Evolutionary conservation across 1,284 basidiomycete species (phyloP), one percentile per base, ranked within the genome.

Genomic region (Austroboletus rostrupii): DNA sequence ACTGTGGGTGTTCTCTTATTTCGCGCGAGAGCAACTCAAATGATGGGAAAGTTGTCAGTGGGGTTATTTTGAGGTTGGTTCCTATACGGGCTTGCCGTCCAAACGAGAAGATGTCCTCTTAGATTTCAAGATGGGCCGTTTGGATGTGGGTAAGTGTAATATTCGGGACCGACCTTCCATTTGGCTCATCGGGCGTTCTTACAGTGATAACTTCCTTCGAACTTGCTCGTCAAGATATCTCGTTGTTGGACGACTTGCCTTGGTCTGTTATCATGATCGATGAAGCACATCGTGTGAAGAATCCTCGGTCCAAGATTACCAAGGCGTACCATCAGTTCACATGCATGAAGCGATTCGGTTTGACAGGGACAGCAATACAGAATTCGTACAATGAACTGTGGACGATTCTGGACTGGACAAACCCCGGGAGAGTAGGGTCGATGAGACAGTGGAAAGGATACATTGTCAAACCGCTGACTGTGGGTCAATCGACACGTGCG

Each of bases 361-460:
- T 94, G 41, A 92, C 89, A 11, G 87, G 91, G 9, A 89, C 85
- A 9, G 84, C 89, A 0, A 91, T 95, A 35, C 92, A 95, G 62
- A 95, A 94, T 58, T 80, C 81, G 0, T 91, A 92, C 58, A 76
- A 80, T 39, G 92, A 95, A 64, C 71, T 94, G 46, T 92, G 88
- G 83, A 87, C 87, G 0, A 81, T 92, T 43, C 69, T 93, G 29
- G 79, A 91, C 60, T 92, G 87, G 87, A 84, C 83, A 14, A 87
- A 83, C 56, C 89, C 89, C 0, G 84, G 81, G 2, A 70, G 72
- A 10, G 59, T 91, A 5, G 90, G 90, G 0, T 79, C 78, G 1
- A 64, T 69, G 39, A 76, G 73, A 35, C 83, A 92, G 50, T 93
- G 90, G 89, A 78, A 81, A 49, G 72, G 72, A 11, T 81, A 72